Evolutionary conservation across 164 flowering plant genomes (phyloP), one percentile per base, ranked within the genome.

Genomic region (Nelumbo lutea): DNA sequence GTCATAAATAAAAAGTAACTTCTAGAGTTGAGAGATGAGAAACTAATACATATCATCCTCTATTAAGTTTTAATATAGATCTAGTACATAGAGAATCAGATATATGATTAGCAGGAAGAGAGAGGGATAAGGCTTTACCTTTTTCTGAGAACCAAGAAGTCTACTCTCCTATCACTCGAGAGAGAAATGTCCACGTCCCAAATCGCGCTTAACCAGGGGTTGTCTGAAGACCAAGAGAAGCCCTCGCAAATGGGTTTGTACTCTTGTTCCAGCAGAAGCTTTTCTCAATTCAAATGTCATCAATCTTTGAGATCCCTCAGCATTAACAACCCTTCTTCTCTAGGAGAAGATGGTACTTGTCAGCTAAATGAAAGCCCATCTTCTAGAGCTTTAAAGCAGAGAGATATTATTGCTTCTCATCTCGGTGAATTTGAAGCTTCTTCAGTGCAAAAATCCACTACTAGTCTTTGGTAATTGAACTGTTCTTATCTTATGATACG

Each of bases 391-490:
- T 58, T 69, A 4, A 79, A 72, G 64, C 78, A 73, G 9, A 77
- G 75, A 68, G 75, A 77, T 62, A 38, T 47, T 10, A 27, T 27
- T 27, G 5, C 61, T 68, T 51, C 65, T 62, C 59, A 66, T 61
- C 41, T 75, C 41, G 79, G 75, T 73, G 79, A 69, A 45, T 43
- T 82, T 51, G 84, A 79, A 14, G 74, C 76, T 63, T 76, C 80
- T 59, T 79, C 86, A 48, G 65, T 81, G 71, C 90, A 79, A 70
- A 81, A 76, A 77, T 73, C 86, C 14, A 68, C 42, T 57, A 39
- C 82, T 67, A 80, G 78, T 80, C 70, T 74, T 41, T 89, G 94
- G 94, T 88, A 83, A 75, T 27, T 27, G 27, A 27, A 27, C 27
- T 27, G 27, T 27, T 27, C 27, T 27, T 27, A 27, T 27, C 27